A percentile compares a stretch with the other conserved stretches of the same genome.
Evolutionary conservation across 2,329 filamentous ascomycete genomes (phyloP).

Genomic region (Aspergillus fumigatus): DNA sequence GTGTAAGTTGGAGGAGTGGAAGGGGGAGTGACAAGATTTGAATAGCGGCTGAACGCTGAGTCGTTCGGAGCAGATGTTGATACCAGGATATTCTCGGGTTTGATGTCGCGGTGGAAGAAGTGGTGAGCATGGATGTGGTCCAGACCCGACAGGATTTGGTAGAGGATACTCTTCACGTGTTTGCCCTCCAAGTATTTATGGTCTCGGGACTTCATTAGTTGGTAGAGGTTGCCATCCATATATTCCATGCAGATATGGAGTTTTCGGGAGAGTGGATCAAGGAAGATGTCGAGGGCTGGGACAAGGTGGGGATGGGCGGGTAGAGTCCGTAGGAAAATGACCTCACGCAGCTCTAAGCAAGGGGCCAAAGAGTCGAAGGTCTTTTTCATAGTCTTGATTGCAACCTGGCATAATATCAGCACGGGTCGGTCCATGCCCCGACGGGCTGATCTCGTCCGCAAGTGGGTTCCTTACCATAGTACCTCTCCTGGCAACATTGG

Average conservation of each 20-base stretch:
- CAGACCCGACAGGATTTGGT: slow-evolving; percentile 91
- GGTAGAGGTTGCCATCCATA: slow-evolving; percentile 98
- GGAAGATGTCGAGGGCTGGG: slow-evolving; percentile 96
- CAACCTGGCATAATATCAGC: slow-evolving; percentile 59
- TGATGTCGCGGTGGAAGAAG: slow-evolving; percentile 99
- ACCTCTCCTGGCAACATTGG: slow-evolving; percentile 80
- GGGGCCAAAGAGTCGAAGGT: slow-evolving; percentile 88
- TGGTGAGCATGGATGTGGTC: slow-evolving; percentile 96
- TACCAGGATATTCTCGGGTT: slow-evolving; percentile 97
- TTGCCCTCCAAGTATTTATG: slow-evolving; percentile 87
- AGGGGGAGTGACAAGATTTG: slow-evolving; percentile 85
- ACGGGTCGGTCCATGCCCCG: neutral
- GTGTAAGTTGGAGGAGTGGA: slow-evolving; percentile 91
- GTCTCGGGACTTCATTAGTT: slow-evolving; percentile 96
- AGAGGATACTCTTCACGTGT: slow-evolving; percentile 96
- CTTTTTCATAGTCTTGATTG: slow-evolving; percentile 99
- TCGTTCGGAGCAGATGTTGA: slow-evolving; percentile 85
- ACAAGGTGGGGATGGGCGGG: slow-evolving; percentile 87
- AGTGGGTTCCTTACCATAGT: slow-evolving; percentile 68
- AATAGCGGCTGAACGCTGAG: slow-evolving; percentile 89
- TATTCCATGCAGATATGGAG: slow-evolving; percentile 99
- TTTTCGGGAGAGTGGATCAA: slow-evolving; percentile 93
- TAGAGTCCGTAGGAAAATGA: slow-evolving; percentile 89
- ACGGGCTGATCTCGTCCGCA: neutral
- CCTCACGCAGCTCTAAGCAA: slow-evolving; percentile 90